Evolutionary conservation across 768 basidiomycete genomes (phyloP).

Genomic region (Lentinula boryana): DNA sequence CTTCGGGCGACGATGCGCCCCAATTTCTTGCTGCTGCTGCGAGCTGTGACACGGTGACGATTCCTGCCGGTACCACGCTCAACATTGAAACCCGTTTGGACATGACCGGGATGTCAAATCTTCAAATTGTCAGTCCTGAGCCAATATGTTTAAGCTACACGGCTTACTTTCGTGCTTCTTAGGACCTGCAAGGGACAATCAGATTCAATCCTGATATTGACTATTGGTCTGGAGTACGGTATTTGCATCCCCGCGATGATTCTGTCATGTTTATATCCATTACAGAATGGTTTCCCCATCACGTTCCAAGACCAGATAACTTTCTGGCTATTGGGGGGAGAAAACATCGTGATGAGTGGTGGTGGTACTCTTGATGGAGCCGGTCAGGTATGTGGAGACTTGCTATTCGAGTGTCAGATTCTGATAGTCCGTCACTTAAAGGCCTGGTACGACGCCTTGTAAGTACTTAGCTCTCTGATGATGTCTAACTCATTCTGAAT

Average conservation of each 20-base stretch:
- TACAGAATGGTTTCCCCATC: conserved; percentile 3
- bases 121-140: conserved; percentile 35
- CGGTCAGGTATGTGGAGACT: conserved; percentile 40
- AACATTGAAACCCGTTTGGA: conserved; percentile 45
- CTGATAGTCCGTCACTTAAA: conserved; percentile 10
- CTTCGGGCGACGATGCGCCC: conserved; percentile 47
- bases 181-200: conserved; percentile 47
- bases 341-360: conserved; percentile 23
- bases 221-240: conserved; percentile 45
- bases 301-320: conserved; percentile 4
- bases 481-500: conserved; percentile 7
- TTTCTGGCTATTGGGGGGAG: conserved; percentile 5
- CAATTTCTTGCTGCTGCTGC: conserved; percentile 37
- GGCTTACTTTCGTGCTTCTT: neutral
- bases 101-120: conserved; percentile 46
- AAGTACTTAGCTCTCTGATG: conserved; percentile 12
- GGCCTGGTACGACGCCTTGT: conserved; percentile 55
- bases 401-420: neutral
- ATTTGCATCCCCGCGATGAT: neutral
- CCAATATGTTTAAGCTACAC: neutral
- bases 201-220: conserved; percentile 43
- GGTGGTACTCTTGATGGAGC: conserved; percentile 62
- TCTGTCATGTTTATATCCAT: neutral
- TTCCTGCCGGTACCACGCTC: conserved; percentile 42
- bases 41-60: conserved; percentile 32